These are phyloP conservation scores for Pseudozyma tsukubaensis DNA, from an alignment of 1,284 basidiomycete genomes.

Conservation along the genomic window DNA sequence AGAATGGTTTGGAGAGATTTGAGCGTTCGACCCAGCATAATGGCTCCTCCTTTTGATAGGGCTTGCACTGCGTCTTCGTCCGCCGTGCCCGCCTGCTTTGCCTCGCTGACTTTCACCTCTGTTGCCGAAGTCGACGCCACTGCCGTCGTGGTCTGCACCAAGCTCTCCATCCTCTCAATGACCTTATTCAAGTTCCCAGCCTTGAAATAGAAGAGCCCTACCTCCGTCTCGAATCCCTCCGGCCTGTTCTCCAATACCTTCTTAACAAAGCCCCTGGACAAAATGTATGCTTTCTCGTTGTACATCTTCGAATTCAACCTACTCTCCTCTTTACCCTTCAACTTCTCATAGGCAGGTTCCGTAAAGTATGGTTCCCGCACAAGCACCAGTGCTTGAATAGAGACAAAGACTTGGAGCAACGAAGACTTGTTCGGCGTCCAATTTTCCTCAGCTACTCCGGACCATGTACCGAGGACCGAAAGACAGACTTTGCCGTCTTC, in stretches of 20 bases:
- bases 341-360: slow-evolving; percentile 49
- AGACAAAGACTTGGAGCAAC: slow-evolving; percentile 89
- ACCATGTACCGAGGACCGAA: slow-evolving; percentile 91
- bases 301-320: slow-evolving; percentile 80
- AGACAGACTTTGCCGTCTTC: slow-evolving; percentile 95
- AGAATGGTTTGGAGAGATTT: slow-evolving; percentile 12
- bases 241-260: slow-evolving; percentile 83
- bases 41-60: slow-evolving; percentile 44
- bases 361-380: slow-evolving; percentile 82
- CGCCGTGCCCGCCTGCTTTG: slow-evolving; percentile 40
- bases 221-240: slow-evolving; percentile 78
- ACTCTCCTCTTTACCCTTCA: slow-evolving; percentile 80
- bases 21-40: slow-evolving; percentile 40
- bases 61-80: slow-evolving; percentile 63
- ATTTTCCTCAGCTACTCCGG: slow-evolving; percentile 72
- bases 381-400: slow-evolving; percentile 90
- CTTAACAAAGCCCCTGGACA: slow-evolving; percentile 87
- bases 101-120: neutral
- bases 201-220: slow-evolving; percentile 77
- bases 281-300: slow-evolving; percentile 90
- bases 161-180: slow-evolving; percentile 17
- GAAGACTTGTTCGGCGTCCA: slow-evolving; percentile 78
- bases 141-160: slow-evolving; percentile 7
- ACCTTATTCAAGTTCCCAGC: slow-evolving; percentile 29
- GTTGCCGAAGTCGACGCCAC: neutral